These are phyloP conservation scores for Clitopilus passeckerianus DNA, from an alignment of 768 basidiomycete species.

Conservation along the genomic window DNA sequence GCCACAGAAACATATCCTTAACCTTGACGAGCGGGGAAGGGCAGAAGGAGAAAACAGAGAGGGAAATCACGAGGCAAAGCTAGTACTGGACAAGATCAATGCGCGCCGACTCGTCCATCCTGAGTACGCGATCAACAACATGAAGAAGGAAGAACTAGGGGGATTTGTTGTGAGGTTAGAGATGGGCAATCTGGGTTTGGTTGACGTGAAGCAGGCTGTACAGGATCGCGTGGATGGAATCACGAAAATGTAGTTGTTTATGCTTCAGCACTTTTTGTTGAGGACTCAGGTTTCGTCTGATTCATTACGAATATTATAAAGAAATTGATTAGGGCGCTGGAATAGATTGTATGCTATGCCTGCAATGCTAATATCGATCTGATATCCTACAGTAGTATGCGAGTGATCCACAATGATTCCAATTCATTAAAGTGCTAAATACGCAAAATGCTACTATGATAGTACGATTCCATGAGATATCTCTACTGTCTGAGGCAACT, in stretches of 20 bases:
- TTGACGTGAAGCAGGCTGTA: background rate
- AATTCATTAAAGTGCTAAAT: too few species aligned
- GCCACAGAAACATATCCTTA: constrained; percentile 8
- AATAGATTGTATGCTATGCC: too few species aligned
- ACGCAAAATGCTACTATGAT: too few species aligned
- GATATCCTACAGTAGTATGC: too few species aligned
- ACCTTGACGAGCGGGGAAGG: constrained; percentile 2
- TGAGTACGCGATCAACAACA: constrained; percentile 63
- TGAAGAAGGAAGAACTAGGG: constrained; percentile 59
- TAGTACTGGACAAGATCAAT: constrained; percentile 65
- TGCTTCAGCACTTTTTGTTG: constrained; percentile 19
- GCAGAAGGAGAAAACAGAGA: constrained; percentile 13
- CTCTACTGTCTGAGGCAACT: too few species aligned
- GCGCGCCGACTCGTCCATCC: constrained; percentile 64
- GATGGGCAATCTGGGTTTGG: constrained; percentile 53
- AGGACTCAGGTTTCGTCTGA: constrained; percentile 5
- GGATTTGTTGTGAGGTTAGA: constrained; percentile 57
- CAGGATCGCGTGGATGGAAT: background rate
- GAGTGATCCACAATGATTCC: too few species aligned
- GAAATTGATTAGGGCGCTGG: too few species aligned
- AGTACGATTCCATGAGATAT: too few species aligned
- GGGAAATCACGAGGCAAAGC: constrained; percentile 39
- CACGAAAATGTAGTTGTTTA: background rate
- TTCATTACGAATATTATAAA: too few species aligned
- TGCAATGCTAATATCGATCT: too few species aligned